Conservation (phyloP, 108 stramenopile species). For the Nannochloropsis granulata region DNA sequence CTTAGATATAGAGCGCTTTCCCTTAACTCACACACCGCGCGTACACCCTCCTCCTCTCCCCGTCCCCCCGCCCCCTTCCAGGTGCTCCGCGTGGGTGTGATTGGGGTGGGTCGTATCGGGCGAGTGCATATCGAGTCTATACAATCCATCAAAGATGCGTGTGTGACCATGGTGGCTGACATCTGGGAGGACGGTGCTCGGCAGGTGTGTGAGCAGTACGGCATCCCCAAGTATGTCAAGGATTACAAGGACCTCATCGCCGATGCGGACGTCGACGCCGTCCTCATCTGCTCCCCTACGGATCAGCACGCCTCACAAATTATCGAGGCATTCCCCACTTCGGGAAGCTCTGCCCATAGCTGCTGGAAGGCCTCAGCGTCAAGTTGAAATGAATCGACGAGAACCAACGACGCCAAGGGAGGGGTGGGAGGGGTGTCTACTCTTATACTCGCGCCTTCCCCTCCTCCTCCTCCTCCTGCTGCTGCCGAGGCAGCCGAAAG, state of each 20-base stretch:
- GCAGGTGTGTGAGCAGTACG: slow-evolving; percentile 17
- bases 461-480: no score
- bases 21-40: no score
- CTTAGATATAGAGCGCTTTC: no score
- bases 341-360: background rate
- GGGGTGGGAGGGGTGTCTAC: background rate
- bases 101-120: slow-evolving; percentile 29
- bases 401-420: background rate
- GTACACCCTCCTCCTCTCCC: no score
- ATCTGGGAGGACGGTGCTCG: slow-evolving; percentile 13
- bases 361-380: background rate
- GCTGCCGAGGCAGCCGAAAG: background rate
- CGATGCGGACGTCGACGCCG: slow-evolving; percentile 25
- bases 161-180: slow-evolving; percentile 22
- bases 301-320: slow-evolving; percentile 27
- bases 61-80: background rate
- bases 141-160: slow-evolving; percentile 17
- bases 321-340: background rate
- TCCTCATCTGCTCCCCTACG: slow-evolving; percentile 28
- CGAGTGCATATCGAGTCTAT: slow-evolving; percentile 23
- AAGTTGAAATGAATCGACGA: background rate
- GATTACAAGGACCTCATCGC: slow-evolving; percentile 27
- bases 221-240: slow-evolving; percentile 16
- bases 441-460: no score
- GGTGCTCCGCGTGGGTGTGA: slow-evolving; percentile 13